Evolutionary conservation across 495 filamentous ascomycete genomes (phyloP).

Genomic region (Wilcoxina mikolae): DNA sequence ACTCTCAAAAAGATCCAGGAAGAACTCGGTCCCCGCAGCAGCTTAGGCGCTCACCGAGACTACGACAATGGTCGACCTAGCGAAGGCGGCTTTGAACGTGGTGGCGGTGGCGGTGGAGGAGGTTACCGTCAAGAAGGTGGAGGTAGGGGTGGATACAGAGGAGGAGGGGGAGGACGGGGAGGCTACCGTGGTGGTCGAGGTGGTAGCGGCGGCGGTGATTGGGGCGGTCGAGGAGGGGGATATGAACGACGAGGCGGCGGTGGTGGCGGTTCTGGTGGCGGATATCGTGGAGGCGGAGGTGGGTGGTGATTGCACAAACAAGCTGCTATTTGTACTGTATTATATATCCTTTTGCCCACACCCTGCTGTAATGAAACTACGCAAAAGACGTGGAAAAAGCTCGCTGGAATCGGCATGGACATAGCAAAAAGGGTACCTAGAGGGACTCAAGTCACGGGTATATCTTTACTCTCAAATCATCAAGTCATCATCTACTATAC

Average conservation of each 20-base stretch:
- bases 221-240: slow-evolving; percentile 14
- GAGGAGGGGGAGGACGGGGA: slow-evolving; percentile 30
- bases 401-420: too few relatives aligned
- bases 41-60: slow-evolving; percentile 46
- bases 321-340: not conserved
- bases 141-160: slow-evolving; percentile 37
- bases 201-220: slow-evolving; percentile 31
- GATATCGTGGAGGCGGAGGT: not conserved
- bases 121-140: slow-evolving; percentile 38
- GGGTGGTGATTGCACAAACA: too few relatives aligned
- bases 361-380: too few relatives aligned
- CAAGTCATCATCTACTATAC: not conserved
- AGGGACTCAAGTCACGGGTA: too few relatives aligned
- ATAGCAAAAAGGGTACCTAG: too few relatives aligned
- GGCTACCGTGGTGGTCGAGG: slow-evolving; percentile 35
- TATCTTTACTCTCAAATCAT: not conserved
- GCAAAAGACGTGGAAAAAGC: too few relatives aligned
- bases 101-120: slow-evolving; percentile 35
- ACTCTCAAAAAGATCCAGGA: slow-evolving; percentile 71
- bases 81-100: slow-evolving; percentile 34
- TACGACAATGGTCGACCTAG: slow-evolving; percentile 36
- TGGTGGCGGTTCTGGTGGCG: slow-evolving; percentile 5
- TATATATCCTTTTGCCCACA: too few relatives aligned
- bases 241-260: slow-evolving; percentile 8
- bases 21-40: slow-evolving; percentile 52